phyloP scores from a whole-genome alignment of 2,329 filamentous ascomycete genomes.

The Sporothrix mexicana region DNA sequence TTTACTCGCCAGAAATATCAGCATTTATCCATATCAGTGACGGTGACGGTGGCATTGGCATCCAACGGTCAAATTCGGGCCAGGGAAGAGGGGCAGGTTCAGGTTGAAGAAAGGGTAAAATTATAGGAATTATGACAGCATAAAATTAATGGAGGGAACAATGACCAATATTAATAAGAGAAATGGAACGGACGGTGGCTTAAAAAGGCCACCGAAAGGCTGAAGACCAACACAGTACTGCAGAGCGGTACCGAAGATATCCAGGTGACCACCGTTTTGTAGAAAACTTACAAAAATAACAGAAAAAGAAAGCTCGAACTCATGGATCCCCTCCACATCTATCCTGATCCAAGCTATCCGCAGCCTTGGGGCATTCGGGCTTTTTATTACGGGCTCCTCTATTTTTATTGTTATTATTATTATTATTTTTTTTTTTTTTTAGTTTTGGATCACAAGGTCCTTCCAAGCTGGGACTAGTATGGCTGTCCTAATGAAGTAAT shows the following conservation, averaged over 20 bases:
- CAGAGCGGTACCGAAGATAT: background rate
- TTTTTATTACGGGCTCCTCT: background rate
- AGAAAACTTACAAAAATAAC: too few species aligned
- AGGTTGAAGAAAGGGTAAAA: background rate
- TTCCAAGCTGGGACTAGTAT: constrained; percentile 6
- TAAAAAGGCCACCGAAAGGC: background rate
- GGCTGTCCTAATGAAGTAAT: background rate
- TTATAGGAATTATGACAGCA: background rate
- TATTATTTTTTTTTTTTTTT: background rate
- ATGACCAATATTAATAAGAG: background rate
- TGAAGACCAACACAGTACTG: background rate
- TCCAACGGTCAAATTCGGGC: constrained; percentile 4
- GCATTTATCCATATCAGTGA: background rate
- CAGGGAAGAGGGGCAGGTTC: background rate
- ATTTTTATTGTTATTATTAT: too few species aligned
- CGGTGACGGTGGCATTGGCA: background rate
- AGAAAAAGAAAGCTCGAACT: background rate
- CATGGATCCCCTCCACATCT: background rate
- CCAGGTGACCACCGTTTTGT: constrained; percentile 4
- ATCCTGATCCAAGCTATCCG: background rate
- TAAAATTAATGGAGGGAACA: background rate
- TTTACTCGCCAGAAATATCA: background rate
- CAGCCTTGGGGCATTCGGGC: background rate
- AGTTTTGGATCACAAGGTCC: background rate
- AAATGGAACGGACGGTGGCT: background rate